Percentiles rank a stretch among this genome's conserved stretches.
Conservation (phyloP, 2,329 filamentous ascomycete species). For the Sclerotinia borealis region DNA sequence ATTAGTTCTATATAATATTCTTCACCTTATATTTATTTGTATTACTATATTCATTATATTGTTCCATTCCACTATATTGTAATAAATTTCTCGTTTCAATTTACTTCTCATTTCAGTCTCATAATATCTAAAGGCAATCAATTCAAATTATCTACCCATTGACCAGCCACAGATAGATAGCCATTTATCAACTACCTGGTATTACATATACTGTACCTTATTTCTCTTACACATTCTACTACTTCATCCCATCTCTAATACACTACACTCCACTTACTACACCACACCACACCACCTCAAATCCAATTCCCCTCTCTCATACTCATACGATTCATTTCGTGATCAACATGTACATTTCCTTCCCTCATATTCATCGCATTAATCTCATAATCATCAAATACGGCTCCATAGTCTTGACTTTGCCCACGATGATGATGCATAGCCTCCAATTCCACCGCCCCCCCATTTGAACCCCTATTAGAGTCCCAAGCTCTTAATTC, state of each 20-base stretch:
- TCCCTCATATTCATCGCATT: slow-evolving; percentile 2
- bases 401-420: not conserved
- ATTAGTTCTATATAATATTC: no score
- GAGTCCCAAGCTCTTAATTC: not conserved
- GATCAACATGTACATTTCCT: not conserved
- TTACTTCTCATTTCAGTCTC: no score
- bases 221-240: not conserved
- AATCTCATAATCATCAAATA: not conserved
- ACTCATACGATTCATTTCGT: not conserved
- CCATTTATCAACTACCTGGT: not conserved
- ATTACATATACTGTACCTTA: not conserved
- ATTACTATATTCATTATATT: no score
- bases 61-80: no score
- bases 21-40: no score
- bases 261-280: not conserved
- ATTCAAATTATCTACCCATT: not conserved
- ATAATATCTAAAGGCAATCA: not conserved
- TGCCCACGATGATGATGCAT: not conserved
- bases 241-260: not conserved
- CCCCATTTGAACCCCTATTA: not conserved
- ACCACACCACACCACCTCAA: not conserved
- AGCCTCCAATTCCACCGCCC: not conserved
- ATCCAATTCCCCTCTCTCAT: slow-evolving; percentile 18
- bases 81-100: no score
- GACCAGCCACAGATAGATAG: not conserved